Evolutionary conservation across 805 yeast genomes (phyloP), one percentile per base, ranked within the genome.

Genomic region (Cyberlindnera mrakii): DNA sequence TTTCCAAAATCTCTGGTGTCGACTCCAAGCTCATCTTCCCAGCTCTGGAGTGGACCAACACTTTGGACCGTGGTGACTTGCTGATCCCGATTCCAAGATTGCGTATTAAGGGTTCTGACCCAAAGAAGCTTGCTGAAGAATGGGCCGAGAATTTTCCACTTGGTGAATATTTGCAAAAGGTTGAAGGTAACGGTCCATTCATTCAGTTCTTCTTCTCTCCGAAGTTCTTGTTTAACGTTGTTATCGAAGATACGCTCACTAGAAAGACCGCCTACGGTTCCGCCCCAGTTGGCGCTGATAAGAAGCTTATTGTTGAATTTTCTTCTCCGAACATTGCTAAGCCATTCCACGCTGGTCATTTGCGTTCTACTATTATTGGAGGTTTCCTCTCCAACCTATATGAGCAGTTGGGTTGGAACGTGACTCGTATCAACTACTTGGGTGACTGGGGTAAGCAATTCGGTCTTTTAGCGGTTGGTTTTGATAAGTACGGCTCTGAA

Each of bases 361-460:
- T 93, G 66, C 83, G 99, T 68, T 85, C 96, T 29, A 93, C 99
- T 36, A 93, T 93, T 60, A 93, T 93, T 62, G 99, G 99, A 55
- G 98, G 98, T 14, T 93, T 89, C 70, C 65, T 93, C 39, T 69
- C 96, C 33, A 91, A 90, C 66, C 72, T 93, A 63, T 86, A 93
- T 62, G 96, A 89, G 67, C 81, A 78, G 53, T 72, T 82, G 45
- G 99, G 98, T 37, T 93, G 91, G 86, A 77, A 87, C n/a, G 99
- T 93, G 36, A 68, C 76, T 53, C 79, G 97, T 68, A 75, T 91
- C 72, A 93, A 93, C 72, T 93, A 93, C 67, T 74, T 93, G 53
- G 99, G 99, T 59, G 99, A 93, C 68, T 93, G 99, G 99, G 99
- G 99, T 45, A 93, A 93, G 68, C 99, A 93, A 71, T 93, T 91